phyloP scores from a whole-genome alignment of 2,329 filamentous ascomycete species.

The Raffaelea deltoideospora region DNA sequence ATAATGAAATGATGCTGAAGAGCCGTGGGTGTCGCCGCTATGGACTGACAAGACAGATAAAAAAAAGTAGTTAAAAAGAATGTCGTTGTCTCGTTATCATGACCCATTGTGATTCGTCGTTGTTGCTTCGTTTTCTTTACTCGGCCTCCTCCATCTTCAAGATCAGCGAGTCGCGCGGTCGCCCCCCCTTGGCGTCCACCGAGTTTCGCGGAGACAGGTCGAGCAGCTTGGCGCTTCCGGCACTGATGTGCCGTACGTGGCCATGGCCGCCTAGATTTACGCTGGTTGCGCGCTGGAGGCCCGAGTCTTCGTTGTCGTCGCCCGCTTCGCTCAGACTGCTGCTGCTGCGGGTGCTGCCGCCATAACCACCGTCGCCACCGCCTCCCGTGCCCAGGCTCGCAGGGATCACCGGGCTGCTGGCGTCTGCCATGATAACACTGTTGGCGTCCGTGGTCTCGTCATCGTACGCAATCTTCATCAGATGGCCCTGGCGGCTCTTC shows the following conservation, averaged over 20 bases:
- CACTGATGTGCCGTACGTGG: slow-evolving; percentile 58
- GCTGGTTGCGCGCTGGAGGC: slow-evolving; percentile 51
- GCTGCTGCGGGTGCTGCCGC: slow-evolving; percentile 6
- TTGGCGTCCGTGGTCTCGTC: slow-evolving; percentile 19
- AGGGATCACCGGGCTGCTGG: slow-evolving; percentile 3
- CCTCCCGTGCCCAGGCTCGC: slow-evolving; percentile 5
- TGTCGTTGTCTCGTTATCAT: slow-evolving; percentile 1
- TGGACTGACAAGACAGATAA: not conserved
- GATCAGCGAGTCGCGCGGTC: slow-evolving; percentile 1
- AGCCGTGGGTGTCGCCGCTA: slow-evolving; percentile 5
- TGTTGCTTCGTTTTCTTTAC: not conserved
- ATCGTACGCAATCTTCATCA: slow-evolving; percentile 27
- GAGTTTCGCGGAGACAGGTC: slow-evolving; percentile 46
- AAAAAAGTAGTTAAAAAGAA: slow-evolving; percentile 9
- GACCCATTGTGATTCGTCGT: not conserved
- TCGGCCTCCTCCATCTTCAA: not conserved
- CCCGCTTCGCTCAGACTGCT: no score
- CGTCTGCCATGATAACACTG: slow-evolving; percentile 3
- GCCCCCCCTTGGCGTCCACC: slow-evolving; percentile 27
- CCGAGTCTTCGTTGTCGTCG: slow-evolving; percentile 21
- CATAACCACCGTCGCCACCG: no score
- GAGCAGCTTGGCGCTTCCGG: slow-evolving; percentile 61
- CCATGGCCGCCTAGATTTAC: slow-evolving; percentile 49
- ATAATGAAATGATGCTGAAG: no score
- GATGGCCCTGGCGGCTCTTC: slow-evolving; percentile 36